Evolutionary conservation across 73 alveolate species (phyloP).

Genomic region (Paramecium pentaurelia): DNA sequence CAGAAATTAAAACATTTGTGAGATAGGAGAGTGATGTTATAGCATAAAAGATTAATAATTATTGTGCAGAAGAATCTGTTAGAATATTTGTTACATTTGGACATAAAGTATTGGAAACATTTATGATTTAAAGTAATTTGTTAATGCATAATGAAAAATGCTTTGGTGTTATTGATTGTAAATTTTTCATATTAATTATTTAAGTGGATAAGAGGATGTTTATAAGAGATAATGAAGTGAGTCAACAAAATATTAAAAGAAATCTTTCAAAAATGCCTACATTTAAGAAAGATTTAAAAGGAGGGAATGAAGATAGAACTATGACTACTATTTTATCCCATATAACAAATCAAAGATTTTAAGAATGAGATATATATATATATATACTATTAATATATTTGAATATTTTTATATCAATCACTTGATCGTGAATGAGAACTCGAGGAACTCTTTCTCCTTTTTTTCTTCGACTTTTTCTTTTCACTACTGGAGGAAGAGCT

Average conservation of each 20-base stretch:
- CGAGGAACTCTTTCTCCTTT: constrained; percentile 16
- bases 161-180: constrained; percentile 20
- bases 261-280: constrained; percentile 11
- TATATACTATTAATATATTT: not conserved
- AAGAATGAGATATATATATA: not conserved
- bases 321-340: constrained; percentile 8
- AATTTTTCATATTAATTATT: not conserved
- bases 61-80: constrained; percentile 41
- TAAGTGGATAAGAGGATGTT: constrained; percentile 29
- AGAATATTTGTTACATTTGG: constrained; percentile 43
- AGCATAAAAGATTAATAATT: not conserved
- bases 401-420: constrained; percentile 17
- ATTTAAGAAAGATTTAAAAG: not conserved
- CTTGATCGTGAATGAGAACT: constrained; percentile 31
- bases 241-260: not conserved
- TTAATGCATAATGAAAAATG: constrained; percentile 1
- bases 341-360: not conserved
- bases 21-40: not conserved
- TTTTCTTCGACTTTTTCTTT: constrained; percentile 30
- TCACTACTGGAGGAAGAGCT: constrained; percentile 44
- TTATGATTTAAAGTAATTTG: not conserved
- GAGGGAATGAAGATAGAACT: not conserved
- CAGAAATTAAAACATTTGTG: not conserved
- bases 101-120: constrained; percentile 10
- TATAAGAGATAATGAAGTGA: not conserved